phyloP scores from a whole-genome alignment of 106 monocot genomes.

The Dendrobium nobile region DNA sequence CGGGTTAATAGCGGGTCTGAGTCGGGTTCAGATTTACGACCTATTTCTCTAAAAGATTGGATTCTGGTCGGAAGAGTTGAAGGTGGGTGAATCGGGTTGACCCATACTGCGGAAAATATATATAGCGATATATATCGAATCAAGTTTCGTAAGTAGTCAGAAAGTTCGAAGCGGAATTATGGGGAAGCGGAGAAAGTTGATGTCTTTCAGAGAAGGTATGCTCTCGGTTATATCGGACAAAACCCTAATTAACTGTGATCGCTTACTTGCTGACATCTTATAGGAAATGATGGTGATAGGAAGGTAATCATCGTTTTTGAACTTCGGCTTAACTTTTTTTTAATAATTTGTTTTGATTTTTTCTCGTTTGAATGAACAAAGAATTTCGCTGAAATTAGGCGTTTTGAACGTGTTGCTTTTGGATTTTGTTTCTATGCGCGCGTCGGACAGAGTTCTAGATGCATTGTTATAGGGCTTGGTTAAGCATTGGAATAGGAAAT shows the following conservation, averaged over 20 bases:
- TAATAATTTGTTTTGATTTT: not conserved
- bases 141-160: not conserved
- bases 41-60: too few relatives aligned
- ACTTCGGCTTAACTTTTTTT: not conserved
- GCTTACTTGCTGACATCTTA: not conserved
- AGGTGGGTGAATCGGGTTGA: too few relatives aligned
- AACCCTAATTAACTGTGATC: not conserved
- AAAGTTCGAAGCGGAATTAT: not conserved
- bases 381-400: not conserved
- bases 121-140: too few relatives aligned
- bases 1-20: too few relatives aligned
- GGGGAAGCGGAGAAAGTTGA: not conserved
- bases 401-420: not conserved
- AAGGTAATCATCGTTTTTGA: not conserved
- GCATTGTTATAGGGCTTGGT: not conserved
- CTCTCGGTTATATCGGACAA: not conserved
- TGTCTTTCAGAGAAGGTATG: not conserved
- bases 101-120: too few relatives aligned
- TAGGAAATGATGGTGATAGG: not conserved
- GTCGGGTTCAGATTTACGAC: too few relatives aligned
- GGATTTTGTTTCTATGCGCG: not conserved
- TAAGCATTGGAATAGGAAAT: not conserved
- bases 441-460: not conserved
- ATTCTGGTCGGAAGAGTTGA: too few relatives aligned
- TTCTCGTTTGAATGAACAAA: not conserved